Conservation (phyloP, 805 yeast genomes). For the Ogataea zsoltii region DNA sequence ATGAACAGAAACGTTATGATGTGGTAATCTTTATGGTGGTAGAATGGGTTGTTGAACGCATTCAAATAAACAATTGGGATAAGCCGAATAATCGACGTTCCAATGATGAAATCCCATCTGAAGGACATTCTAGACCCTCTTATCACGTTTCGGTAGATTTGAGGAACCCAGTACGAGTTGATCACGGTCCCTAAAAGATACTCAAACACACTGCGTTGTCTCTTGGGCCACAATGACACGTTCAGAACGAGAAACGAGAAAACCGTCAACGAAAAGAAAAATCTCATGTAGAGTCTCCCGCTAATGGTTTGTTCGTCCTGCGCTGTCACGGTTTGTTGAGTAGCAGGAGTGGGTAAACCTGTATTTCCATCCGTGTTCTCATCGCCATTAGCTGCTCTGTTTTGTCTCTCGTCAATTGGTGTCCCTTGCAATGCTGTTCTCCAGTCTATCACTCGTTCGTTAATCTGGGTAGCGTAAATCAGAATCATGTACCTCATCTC, state of each 20-base stretch:
- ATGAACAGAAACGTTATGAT: conserved; percentile 46
- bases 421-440: conserved; percentile 67
- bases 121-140: conserved; percentile 70
- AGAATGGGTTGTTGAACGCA: conserved; percentile 55
- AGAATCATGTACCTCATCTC: conserved; percentile 73
- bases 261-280: conserved; percentile 52
- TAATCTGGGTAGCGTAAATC: conserved; percentile 68
- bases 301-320: conserved; percentile 55
- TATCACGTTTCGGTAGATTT: conserved; percentile 72
- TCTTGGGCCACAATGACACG: conserved; percentile 63
- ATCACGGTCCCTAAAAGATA: conserved; percentile 48
- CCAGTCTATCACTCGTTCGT: conserved; percentile 67
- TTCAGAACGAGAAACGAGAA: conserved; percentile 59
- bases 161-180: conserved; percentile 87
- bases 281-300: conserved; percentile 58
- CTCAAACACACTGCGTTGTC: conserved; percentile 57
- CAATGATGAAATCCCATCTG: conserved; percentile 73
- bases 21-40: conserved; percentile 62
- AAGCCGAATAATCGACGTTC: conserved; percentile 62
- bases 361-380: conserved; percentile 11
- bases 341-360: conserved; percentile 22
- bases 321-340: conserved; percentile 30
- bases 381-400: conserved; percentile 18
- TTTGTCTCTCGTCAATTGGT: conserved; percentile 39
- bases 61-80: conserved; percentile 64